phyloP scores from a whole-genome alignment of 345 rosid species.

The Hirschfeldia incana region DNA sequence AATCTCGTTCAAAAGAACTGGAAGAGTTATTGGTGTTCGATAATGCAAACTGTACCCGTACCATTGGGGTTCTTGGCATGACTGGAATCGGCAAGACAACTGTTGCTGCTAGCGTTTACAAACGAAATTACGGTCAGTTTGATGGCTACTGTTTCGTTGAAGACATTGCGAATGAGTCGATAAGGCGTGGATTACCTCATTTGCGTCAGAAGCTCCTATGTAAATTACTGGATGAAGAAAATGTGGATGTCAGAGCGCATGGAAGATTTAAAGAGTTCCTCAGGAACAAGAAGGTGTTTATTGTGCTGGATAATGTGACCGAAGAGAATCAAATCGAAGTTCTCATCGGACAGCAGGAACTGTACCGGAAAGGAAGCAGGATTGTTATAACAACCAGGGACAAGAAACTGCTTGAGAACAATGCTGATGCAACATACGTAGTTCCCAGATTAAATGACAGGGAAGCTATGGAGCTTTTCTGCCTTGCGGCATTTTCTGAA shows the following conservation, averaged over 20 bases:
- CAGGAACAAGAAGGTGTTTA: slow-evolving; percentile 26
- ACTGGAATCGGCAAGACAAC: slow-evolving; percentile 28
- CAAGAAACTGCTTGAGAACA: slow-evolving; percentile 28
- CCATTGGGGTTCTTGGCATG: slow-evolving; percentile 27
- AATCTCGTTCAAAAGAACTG: slow-evolving; percentile 16
- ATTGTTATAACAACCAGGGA: slow-evolving; percentile 38
- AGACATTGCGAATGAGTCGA: slow-evolving; percentile 6
- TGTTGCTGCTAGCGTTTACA: slow-evolving; percentile 3
- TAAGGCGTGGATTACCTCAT: background rate
- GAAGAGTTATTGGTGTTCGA: slow-evolving; percentile 19
- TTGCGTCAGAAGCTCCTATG: slow-evolving; percentile 16
- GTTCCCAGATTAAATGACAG: slow-evolving; percentile 18
- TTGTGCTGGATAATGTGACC: slow-evolving; percentile 32
- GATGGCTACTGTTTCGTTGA: slow-evolving; percentile 25
- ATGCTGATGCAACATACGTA: background rate
- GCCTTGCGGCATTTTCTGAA: background rate
- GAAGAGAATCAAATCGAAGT: background rate
- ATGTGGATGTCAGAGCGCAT: slow-evolving; percentile 8
- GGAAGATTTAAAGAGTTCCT: slow-evolving; percentile 9
- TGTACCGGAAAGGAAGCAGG: slow-evolving; percentile 26
- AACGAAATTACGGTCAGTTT: background rate
- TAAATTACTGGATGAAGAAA: slow-evolving; percentile 18
- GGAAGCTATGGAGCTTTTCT: slow-evolving; percentile 39
- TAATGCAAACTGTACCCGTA: background rate
- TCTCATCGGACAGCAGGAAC: background rate